Evolutionary conservation across 2,329 filamentous ascomycete species (phyloP), one percentile per base, ranked within the genome.

Genomic region (Ophiostoma tasmaniense): DNA sequence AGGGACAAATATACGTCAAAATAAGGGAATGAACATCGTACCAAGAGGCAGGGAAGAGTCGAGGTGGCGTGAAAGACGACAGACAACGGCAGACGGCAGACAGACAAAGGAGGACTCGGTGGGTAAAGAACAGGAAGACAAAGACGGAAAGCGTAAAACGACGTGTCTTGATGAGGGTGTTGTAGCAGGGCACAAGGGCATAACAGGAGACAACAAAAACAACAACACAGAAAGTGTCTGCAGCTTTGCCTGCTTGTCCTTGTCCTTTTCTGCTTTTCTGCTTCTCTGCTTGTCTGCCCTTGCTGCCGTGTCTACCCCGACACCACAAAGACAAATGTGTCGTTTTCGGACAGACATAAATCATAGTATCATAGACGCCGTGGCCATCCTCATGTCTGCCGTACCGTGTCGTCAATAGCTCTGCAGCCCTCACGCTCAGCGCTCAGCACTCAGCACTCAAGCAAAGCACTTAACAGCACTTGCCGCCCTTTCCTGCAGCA

Each of bases 401-500:
- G 50, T 55, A 25, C 45, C 22, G 39, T 61, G 25, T 6, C 50
- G 37, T 64, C 28, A 25, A 33, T 39, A 14, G 11, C 11, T 39
- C 37, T 39, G 37, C 10, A 39, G 37, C 37, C 37, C 37, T 39
- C 33, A 14, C 13, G 37, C 37, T 14, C 64, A 20, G 59, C 22
- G 10, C 1, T 14, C 13, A 59, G 52, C 55, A 22, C n/a, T 73
- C 30, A 3, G 3, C 3, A 33, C 30, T 6, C 6, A 33, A 3
- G 30, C 30, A 73, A 59, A 55, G n/a, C 33, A 52, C 78, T 83
- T 87, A 94, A 81, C 91, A 95, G 82, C 92, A 95, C 79, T 91
- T 91, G 77, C 90, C 89, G 74, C 87, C 85, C 85, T 96, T 94
- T 76, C 87, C 84, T 75, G 91, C 86, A 67, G 81, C 81, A 76